These are phyloP conservation scores for Aspergillus ustus DNA, from an alignment of 2,329 filamentous ascomycete species.

Conservation along the genomic window DNA sequence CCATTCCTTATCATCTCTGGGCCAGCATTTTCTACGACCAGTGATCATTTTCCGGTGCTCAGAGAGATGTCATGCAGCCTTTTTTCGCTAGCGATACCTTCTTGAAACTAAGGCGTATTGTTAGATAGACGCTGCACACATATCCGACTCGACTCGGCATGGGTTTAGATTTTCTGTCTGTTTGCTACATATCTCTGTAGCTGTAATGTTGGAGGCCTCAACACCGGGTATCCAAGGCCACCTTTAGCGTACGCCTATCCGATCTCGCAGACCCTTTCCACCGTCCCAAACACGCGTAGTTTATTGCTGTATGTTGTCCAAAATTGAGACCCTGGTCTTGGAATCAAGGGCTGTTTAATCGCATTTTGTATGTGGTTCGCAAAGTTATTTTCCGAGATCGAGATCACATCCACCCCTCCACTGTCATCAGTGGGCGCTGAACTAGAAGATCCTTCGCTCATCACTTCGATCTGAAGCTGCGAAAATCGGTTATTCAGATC, in stretches of 20 bases:
- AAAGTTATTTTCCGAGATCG: conserved; percentile 2
- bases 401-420: background rate
- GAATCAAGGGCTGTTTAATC: conserved; percentile 53
- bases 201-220: background rate
- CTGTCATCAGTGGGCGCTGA: background rate
- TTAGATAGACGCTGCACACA: conserved; percentile 98
- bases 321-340: conserved; percentile 56
- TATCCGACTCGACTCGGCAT: conserved; percentile 14
- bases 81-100: conserved; percentile 99
- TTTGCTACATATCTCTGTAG: background rate
- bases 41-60: conserved; percentile 90
- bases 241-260: background rate
- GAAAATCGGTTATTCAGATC: conserved; percentile 3
- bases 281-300: conserved; percentile 63
- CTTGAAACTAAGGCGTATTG: conserved; percentile 74
- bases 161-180: background rate
- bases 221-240: background rate
- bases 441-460: background rate
- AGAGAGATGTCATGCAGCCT: conserved; percentile 78
- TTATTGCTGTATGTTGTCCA: conserved; percentile 65
- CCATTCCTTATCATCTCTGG: conserved; percentile 94
- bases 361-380: conserved; percentile 29
- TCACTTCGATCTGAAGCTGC: conserved; percentile 2
- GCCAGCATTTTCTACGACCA: conserved; percentile 69
- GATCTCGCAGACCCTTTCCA: conserved; percentile 53